Evolutionary conservation across 75 land plant genomes (phyloP).

Genomic region (Cupressus sempervirens): DNA sequence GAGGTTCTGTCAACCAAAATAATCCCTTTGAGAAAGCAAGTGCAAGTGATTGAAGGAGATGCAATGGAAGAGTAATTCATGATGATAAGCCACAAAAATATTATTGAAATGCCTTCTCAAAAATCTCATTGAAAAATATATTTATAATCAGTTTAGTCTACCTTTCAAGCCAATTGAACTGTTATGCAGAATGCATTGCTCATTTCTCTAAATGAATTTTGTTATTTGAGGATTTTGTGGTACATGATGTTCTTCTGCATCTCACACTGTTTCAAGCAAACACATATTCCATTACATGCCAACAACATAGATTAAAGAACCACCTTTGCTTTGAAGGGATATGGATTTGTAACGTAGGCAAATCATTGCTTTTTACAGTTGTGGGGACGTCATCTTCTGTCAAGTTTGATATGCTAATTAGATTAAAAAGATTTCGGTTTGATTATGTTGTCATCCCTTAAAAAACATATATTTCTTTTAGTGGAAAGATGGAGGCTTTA

Average conservation of each 20-base stretch:
- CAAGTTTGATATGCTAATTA: too few species aligned
- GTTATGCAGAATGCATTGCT: neutral
- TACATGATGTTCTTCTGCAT: neutral
- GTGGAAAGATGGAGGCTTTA: too few species aligned
- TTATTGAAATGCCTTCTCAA: neutral
- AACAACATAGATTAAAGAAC: neutral
- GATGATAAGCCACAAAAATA: neutral
- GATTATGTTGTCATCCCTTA: neutral
- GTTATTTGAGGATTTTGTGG: neutral
- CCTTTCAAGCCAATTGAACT: neutral
- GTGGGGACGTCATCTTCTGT: too few species aligned
- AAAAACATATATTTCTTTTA: neutral
- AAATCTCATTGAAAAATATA: neutral
- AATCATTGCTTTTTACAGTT: too few species aligned
- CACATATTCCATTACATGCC: neutral
- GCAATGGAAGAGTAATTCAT: conserved; percentile 69
- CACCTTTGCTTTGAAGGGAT: neutral
- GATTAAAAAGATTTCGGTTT: neutral
- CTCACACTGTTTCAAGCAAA: neutral
- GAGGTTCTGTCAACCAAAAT: conserved; percentile 70
- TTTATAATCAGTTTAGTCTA: neutral
- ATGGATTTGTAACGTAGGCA: neutral
- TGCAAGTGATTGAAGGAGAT: conserved; percentile 59
- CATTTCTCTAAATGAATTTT: neutral
- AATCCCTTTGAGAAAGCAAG: conserved; percentile 46